phyloP scores from a whole-genome alignment of 306 rosid species.

The Prunus campanulata region DNA sequence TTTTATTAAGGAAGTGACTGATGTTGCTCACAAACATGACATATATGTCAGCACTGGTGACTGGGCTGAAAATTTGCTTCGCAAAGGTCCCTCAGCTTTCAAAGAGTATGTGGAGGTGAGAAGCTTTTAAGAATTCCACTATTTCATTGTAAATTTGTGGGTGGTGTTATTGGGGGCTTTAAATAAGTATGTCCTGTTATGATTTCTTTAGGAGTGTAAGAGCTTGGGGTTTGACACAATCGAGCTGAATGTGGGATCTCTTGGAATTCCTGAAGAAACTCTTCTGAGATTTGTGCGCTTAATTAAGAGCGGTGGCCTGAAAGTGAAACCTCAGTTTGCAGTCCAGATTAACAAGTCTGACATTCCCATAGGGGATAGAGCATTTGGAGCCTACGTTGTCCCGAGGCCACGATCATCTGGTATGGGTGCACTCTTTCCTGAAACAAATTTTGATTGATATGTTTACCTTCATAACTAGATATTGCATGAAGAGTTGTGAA shows the following conservation, averaged over 20 bases:
- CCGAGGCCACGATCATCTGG: constrained; percentile 74
- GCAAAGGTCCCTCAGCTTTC: constrained; percentile 71
- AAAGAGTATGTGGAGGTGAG: constrained; percentile 72
- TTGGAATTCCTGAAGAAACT: constrained; percentile 80
- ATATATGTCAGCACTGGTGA: constrained; percentile 89
- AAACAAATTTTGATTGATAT: not conserved
- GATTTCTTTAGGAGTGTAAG: constrained; percentile 69
- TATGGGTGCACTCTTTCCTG: constrained; percentile 22
- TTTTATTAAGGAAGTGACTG: constrained; percentile 62
- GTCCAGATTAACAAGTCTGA: constrained; percentile 77
- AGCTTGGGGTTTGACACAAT: constrained; percentile 78
- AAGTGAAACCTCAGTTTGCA: constrained; percentile 73
- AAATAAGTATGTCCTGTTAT: not conserved
- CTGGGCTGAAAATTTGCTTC: constrained; percentile 80
- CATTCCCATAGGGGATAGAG: constrained; percentile 65
- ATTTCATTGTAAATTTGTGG: not conserved
- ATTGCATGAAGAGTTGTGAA: not conserved
- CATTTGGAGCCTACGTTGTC: constrained; percentile 78
- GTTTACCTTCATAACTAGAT: not conserved
- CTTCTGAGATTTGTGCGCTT: constrained; percentile 72
- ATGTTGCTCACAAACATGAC: constrained; percentile 73
- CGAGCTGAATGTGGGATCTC: constrained; percentile 68
- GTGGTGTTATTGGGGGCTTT: not conserved
- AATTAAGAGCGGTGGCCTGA: constrained; percentile 75
- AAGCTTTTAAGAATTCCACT: not conserved